Base-by-base conservation (phyloP, 768 basidiomycete species). In the Phylloporus scabripes region DNA sequence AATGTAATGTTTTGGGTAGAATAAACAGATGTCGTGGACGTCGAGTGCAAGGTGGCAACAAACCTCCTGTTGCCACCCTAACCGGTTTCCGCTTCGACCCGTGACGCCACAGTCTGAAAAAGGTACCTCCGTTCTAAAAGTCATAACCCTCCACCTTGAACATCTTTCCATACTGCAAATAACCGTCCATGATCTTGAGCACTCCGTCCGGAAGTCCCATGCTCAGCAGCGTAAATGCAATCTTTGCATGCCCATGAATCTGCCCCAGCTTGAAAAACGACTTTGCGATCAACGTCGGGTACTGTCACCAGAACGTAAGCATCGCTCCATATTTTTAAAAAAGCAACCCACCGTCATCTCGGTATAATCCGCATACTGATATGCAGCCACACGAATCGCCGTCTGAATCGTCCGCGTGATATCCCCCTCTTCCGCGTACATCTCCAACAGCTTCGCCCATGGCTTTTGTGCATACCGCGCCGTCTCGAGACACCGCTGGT, bases 371-470 rank as follows among this genome's bases (percentile, higher is more conserved):
- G 84, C 87, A 57, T 81, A 83, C 66, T 94, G 88, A 72, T 97
- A 98, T 21, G 92, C 90, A 23, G 92, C 90, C 32, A 97, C 81
- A 26, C 93, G 80, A 48, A 97, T 92, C 3, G 90, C 94, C 1
- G 89, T 90, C 68, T 96, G 94, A 54, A 98, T 78, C 37, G 82
- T 83, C 39, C 92, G 76, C 60, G 87, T 89, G 49, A 98, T 83
- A 62, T 98, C 96, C 4, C 92, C 89, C 58, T 99, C 96, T 2
- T 92, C 92, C n/a, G 92, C 84, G 57, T 96, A 98, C 80, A 85
- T 88, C 69, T 97, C 93, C 73, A 99, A 80, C 43, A 98, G 69
- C 68, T 93, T 94, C 43, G 79, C 71, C 92, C 96, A 94, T 4
- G 94, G 93, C 66, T 95, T 97, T 50, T 83, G 78, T 5, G 88